Evolutionary conservation across 2,329 filamentous ascomycete genomes (phyloP), one percentile per base, ranked within the genome.

Genomic region (Lizonia empirigonia): DNA sequence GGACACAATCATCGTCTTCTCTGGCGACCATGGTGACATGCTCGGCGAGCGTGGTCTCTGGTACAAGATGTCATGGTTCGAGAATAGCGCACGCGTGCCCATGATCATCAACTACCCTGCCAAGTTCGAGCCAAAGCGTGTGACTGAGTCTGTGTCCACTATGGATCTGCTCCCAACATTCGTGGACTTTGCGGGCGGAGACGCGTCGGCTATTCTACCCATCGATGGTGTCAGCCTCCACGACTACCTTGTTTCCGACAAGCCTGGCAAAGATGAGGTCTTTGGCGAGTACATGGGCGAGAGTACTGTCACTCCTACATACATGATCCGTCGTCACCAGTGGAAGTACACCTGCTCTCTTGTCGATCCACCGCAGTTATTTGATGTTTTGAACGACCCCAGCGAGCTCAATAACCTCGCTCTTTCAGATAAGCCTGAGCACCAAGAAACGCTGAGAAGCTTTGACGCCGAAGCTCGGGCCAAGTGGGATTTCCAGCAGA

Each of bases 21-120:
- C 88, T 51, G 91, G 92, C 35, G 92, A 97, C 71, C 92, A 97
- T 68, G 92, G 92, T 48, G 92, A 97, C 74, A 97, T 97, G 92
- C 83, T 97, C 7, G 92, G 92, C 52, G 92, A 97, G 78, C 86
- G 91, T 44, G 89, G 89, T 5, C 78, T 97, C 37, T 97, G 92
- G 92, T 92, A 96, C 80, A 97, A 97, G 82, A 97, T 97, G 92
- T 91, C 85, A 69, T 97, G 94, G 82, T 96, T 91, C 66, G 92
- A 97, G 80, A 87, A 87, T 32, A 96, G 91, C 10, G 90, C 91
- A 36, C 88, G 92, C 22, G 92, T 97, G 18, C 92, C 92, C 1
- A 86, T 97, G 70, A 80, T 97, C 59, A 82, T 96, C 70, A 87
- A 91, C 73, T 85, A 92, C 65, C 92, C 92, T 20, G 80, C 85